Base-by-base conservation (phyloP, 371 early-diverging fungal genomes). In the Saksenaea oblongispora region DNA sequence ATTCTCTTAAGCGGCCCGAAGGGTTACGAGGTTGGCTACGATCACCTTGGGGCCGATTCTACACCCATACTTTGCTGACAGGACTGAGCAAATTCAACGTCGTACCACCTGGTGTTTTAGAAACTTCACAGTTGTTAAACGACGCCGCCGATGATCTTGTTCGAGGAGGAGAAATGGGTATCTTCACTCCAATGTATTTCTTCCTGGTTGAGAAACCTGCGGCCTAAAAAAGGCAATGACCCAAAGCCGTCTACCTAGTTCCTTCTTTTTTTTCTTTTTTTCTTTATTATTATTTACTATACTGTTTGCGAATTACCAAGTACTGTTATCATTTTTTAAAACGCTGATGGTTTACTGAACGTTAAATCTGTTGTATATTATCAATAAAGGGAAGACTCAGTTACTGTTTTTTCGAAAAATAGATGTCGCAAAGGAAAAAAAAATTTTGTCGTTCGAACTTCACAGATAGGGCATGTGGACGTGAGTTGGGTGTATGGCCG, bases 131-230 rank as follows among this genome's bases (percentile, higher is more conserved):
- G 27, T 72, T 93, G 31, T 80, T 93, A 35, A 83, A 84, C 72
- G 81, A 81, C 14, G 93, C 90, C 10, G 87, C 92, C 15, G 89
- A 89, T 68, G 77, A 80, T 59, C 80, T 92, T 42, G 90, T 92
- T 35, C 74, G 65, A 9, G 93, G 91, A 37, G 93, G 88, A 35
- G 88, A 88, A 70, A 72, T 83, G 74, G 75, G 83, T 53, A 83
- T 92, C 56, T 91, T 92, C 53, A 92, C 93, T 2, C 93, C 93
- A 51, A 92, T 92, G 93, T 91, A 87, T 79, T 84, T 87, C 72
- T 90, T 91, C 69, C 74, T 88, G 34, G 93, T 83, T 47, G 84
- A 89, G 64, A 93, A 93, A 71, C 93, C 93, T 22, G n/a, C 22
- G 22, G 10, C 8, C 3, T 47, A 47, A 47, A 14, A 44, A 17